Percentiles rank a stretch among this genome's conserved stretches.
phyloP scores from a whole-genome alignment of 495 filamentous ascomycete species.

The Talaromyces stipitatus region DNA sequence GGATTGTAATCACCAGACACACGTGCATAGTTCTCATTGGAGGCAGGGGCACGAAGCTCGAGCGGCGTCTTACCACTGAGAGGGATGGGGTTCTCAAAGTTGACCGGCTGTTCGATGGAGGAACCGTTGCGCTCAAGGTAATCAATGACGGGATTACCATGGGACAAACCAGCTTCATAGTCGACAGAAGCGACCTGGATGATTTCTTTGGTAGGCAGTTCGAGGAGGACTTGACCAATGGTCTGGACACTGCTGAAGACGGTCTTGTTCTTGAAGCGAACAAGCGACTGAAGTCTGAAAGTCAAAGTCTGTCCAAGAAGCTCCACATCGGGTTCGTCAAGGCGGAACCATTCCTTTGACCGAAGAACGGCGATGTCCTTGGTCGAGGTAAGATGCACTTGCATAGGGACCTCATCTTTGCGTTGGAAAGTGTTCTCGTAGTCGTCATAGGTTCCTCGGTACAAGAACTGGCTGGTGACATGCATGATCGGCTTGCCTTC shows the following conservation, averaged over 20 bases:
- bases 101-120: constrained; percentile 91
- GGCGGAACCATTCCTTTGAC: constrained; percentile 94
- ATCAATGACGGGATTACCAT: constrained; percentile 94
- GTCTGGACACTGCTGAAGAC: constrained; percentile 93
- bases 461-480: constrained; percentile 95
- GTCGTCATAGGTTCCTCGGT: constrained; percentile 85
- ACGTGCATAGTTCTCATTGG: constrained; percentile 94
- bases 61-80: constrained; percentile 87
- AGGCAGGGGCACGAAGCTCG: constrained; percentile 81
- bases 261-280: constrained; percentile 89
- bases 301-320: constrained; percentile 84
- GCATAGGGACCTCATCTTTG: constrained; percentile 91
- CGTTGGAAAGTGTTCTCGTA: constrained; percentile 98
- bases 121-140: constrained; percentile 89
- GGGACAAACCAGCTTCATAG: constrained; percentile 80
- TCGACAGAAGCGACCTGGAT: constrained; percentile 94
- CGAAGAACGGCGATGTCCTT: constrained; percentile 90
- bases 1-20: constrained; percentile 99
- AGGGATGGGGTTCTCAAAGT: constrained; percentile 96
- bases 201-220: constrained; percentile 94
- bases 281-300: constrained; percentile 90
- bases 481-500: constrained; percentile 92
- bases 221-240: constrained; percentile 82
- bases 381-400: constrained; percentile 74
- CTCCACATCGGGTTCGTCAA: constrained; percentile 72